phyloP scores from a whole-genome alignment of 2,329 filamentous ascomycete species.

The Fusarium mangiferae region DNA sequence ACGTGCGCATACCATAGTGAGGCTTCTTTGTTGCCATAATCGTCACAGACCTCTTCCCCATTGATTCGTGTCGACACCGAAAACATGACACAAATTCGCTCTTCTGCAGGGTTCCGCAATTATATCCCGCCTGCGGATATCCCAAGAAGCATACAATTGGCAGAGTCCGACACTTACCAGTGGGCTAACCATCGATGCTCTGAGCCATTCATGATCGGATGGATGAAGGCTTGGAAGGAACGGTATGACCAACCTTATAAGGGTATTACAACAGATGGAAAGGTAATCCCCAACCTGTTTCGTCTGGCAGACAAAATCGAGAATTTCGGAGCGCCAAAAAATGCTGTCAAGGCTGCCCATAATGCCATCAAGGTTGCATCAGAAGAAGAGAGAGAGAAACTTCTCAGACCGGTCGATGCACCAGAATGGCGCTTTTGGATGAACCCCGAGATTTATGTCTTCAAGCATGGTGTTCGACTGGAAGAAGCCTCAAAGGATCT shows the following conservation, averaged over 20 bases:
- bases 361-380: slow-evolving; percentile 4
- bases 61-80: no score
- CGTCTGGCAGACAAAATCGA: slow-evolving; percentile 9
- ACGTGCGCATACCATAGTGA: not conserved
- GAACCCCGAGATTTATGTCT: slow-evolving; percentile 77
- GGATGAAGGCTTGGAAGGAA: slow-evolving; percentile 24
- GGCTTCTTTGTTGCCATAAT: not conserved
- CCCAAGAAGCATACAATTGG: slow-evolving; percentile 19
- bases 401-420: slow-evolving; percentile 71
- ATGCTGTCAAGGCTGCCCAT: not conserved
- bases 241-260: slow-evolving; percentile 13
- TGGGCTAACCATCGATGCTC: slow-evolving; percentile 23
- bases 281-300: slow-evolving; percentile 1
- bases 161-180: slow-evolving; percentile 20
- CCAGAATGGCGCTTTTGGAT: slow-evolving; percentile 74
- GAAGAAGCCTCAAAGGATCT: slow-evolving; percentile 63
- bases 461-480: slow-evolving; percentile 72
- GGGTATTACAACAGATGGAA: slow-evolving; percentile 20
- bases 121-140: slow-evolving; percentile 18
- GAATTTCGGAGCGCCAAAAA: slow-evolving; percentile 4
- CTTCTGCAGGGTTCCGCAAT: slow-evolving; percentile 14
- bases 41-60: not conserved
- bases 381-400: slow-evolving; percentile 54
- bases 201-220: slow-evolving; percentile 31
- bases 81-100: not conserved